These are phyloP conservation scores for Ormosia semicastrata DNA, from an alignment of 306 rosid species.

Conservation along the genomic window DNA sequence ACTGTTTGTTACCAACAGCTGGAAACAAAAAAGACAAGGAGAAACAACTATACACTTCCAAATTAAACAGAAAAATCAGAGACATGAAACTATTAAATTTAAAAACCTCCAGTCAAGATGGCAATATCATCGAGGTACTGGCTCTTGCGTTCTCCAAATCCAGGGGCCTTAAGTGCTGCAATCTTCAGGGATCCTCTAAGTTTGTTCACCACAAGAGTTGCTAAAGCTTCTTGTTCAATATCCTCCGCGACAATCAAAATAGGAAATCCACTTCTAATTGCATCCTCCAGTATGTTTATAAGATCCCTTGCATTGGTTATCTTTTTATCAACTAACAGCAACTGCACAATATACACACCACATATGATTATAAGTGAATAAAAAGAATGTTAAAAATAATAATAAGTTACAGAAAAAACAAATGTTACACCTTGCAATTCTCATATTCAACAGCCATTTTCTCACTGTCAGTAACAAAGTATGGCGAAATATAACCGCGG, in stretches of 20 bases:
- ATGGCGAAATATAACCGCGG: conserved; percentile 96
- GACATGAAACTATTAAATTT: neutral
- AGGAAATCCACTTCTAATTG: conserved; percentile 90
- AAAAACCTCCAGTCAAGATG: conserved; percentile 83
- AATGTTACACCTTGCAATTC: conserved; percentile 76
- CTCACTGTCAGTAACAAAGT: conserved; percentile 97
- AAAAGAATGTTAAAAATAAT: neutral
- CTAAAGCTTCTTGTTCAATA: conserved; percentile 97
- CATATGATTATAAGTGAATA: neutral
- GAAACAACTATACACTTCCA: neutral
- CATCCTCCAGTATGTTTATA: conserved; percentile 84
- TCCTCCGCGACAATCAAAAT: conserved; percentile 84
- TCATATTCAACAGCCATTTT: conserved; percentile 96
- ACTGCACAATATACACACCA: conserved; percentile 46
- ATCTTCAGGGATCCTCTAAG: conserved; percentile 97
- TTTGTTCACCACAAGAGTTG: conserved; percentile 94
- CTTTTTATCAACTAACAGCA: conserved; percentile 95
- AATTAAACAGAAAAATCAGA: neutral
- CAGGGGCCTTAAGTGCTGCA: conserved; percentile 99
- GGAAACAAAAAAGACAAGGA: neutral
- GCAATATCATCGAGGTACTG: conserved; percentile 99
- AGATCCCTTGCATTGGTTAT: conserved; percentile 95
- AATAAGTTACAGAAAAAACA: neutral
- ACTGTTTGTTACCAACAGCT: neutral
- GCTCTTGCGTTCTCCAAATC: conserved; percentile 99